A percentile compares a stretch with the other conserved stretches of the same genome.
These are phyloP conservation scores for Drechslerella dactyloides DNA, from an alignment of 2,329 filamentous ascomycete genomes.

Conservation along the genomic window DNA sequence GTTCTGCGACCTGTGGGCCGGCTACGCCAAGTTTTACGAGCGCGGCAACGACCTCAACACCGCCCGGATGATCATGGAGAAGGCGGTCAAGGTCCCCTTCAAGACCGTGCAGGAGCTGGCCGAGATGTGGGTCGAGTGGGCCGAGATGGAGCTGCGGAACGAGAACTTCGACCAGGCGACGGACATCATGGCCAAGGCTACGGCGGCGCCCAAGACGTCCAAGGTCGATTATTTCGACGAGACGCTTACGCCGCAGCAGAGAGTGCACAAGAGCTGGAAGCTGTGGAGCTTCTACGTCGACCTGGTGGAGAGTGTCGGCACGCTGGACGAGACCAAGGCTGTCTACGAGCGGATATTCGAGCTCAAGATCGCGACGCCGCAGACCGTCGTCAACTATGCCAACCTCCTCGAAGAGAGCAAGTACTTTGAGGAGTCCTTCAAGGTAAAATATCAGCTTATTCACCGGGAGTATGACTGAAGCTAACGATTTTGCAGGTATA, in stretches of 20 bases:
- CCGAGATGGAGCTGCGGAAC: constrained; percentile 93
- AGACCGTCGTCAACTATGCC: constrained; percentile 98
- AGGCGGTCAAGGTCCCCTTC: constrained; percentile 96
- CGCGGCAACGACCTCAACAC: constrained; percentile 80
- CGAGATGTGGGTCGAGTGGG: constrained; percentile 99
- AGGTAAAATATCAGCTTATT: constrained; percentile 59
- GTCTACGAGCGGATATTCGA: constrained; percentile 98
- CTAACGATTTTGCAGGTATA: constrained; percentile 66
- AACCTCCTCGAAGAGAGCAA: constrained; percentile 92
- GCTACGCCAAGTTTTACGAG: constrained; percentile 98
- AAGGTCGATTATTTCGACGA: constrained; percentile 99
- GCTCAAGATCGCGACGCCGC: constrained; percentile 93
- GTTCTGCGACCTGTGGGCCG: constrained; percentile 94
- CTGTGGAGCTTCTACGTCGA: constrained; percentile 99
- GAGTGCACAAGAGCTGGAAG: constrained; percentile 99
- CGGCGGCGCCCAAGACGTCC: constrained; percentile 95
- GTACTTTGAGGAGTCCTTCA: constrained; percentile 97
- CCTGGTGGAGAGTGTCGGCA: constrained; percentile 90
- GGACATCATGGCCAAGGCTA: constrained; percentile 94
- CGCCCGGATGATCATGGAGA: constrained; percentile 92
- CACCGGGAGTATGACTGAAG: background rate
- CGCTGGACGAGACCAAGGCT: constrained; percentile 87
- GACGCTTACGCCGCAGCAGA: constrained; percentile 87
- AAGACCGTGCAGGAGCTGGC: constrained; percentile 96
- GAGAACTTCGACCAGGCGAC: constrained; percentile 96